phyloP scores from a whole-genome alignment of 2,329 filamentous ascomycete genomes.

The Colletotrichum plurivorum region DNA sequence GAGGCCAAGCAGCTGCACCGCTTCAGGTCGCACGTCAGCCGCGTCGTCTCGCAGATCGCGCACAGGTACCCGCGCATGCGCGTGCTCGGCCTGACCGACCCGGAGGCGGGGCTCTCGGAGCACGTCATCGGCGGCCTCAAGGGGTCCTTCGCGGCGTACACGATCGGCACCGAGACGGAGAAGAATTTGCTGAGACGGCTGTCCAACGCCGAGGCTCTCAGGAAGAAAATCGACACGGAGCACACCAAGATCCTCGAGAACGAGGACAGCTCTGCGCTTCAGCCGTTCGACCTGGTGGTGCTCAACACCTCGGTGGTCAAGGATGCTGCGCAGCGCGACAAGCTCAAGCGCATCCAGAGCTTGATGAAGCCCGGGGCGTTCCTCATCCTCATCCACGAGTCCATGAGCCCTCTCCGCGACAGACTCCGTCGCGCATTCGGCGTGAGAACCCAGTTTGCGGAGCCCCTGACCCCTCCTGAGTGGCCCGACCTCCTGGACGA shows the following conservation, averaged over 20 bases:
- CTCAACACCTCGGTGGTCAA: slow-evolving; percentile 49
- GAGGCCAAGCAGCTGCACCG: slow-evolving; percentile 48
- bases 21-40: slow-evolving; percentile 47
- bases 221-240: slow-evolving; percentile 40
- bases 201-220: slow-evolving; percentile 44
- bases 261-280: slow-evolving; percentile 46
- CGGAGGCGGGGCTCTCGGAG: slow-evolving; percentile 53
- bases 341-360: slow-evolving; percentile 44
- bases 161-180: slow-evolving; percentile 48
- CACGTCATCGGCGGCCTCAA: slow-evolving; percentile 59
- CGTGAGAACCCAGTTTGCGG: background rate
- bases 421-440: slow-evolving; percentile 40
- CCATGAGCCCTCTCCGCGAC: slow-evolving; percentile 41
- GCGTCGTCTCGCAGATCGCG: slow-evolving; percentile 37
- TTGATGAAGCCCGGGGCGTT: slow-evolving; percentile 51
- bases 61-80: slow-evolving; percentile 41
- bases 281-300: slow-evolving; percentile 47
- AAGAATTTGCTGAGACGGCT: slow-evolving; percentile 43
- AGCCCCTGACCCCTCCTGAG: slow-evolving; percentile 46
- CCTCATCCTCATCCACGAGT: slow-evolving; percentile 46
- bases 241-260: slow-evolving; percentile 49
- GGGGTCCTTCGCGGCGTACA: slow-evolving; percentile 49
- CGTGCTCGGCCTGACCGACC: slow-evolving; percentile 52
- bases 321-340: slow-evolving; percentile 46
- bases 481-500: slow-evolving; percentile 52